Base-by-base conservation (phyloP, 2,329 filamentous ascomycete species). In the Trichoderma koningiopsis region DNA sequence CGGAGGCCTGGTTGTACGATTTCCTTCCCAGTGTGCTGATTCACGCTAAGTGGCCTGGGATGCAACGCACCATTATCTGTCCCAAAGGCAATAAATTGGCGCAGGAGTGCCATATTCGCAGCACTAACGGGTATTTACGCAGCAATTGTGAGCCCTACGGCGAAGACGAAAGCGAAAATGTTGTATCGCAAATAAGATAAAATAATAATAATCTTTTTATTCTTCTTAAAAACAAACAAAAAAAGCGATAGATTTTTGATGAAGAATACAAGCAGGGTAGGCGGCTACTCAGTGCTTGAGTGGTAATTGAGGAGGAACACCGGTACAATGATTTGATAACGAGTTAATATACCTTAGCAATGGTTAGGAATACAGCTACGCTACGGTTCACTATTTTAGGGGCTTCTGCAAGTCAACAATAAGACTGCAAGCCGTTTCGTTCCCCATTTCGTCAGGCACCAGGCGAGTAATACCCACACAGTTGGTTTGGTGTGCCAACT, bases 31-130 rank as follows among this genome's bases (percentile, higher is more conserved):
- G 53, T 14, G n/a, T 35, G 53, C 27, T 37, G 22, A n/a, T 43
- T 59, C 22, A 19, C 27, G 53, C 29, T 14, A 43, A 22, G 16
- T n/a, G 22, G 27, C 43, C 35, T 35, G 33, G 16, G 55, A 58
- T 59, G 62, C 27, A 59, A 59, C 68, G 52, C 56, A 69, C 61
- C 68, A 58, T 59, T 69, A 19, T 69, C 52, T 13, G 68, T 66
- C 29, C 68, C 60, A 13, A 69, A 66, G 61, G 58, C 61, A 43
- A 69, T 53, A 53, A 69, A 69, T 53, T 69, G 60, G 40, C 37
- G 62, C 37, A 58, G 19, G 37, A 35, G 35, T 22, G 52, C 16
- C 62, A 66, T 66, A 6, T 8, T 47, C 35, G 0, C 13, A 2
- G 1, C 16, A 33, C 33, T 22, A 35, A 3, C 27, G 27, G 4